Base-by-base conservation (phyloP, 2,329 filamentous ascomycete species). In the Pleoardoris graminearum region DNA sequence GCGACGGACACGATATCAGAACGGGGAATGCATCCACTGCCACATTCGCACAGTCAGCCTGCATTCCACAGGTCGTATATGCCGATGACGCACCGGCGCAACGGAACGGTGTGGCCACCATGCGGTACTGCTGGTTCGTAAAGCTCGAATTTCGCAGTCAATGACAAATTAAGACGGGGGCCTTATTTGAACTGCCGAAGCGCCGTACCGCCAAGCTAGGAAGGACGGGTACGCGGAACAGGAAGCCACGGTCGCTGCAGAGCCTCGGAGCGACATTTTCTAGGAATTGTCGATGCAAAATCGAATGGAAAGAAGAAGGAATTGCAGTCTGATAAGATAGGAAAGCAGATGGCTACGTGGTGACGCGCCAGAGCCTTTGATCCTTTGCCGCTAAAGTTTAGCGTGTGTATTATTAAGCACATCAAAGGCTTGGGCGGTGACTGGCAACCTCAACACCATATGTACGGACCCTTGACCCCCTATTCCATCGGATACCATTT, bases 51-150 rank as follows among this genome's bases (percentile, higher is more conserved):
- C n/a, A 49, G 46, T 19, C 50, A 47, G n/a, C 17, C 14, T 35
- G 46, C 47, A 46, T 49, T 44, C 6, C 17, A 39, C 19, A 23
- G 45, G 16, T 41, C 39, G 46, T 50, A 42, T 50, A 38, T 54
- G 52, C 42, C 17, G 30, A 32, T 21, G 14, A 10, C 25, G 16
- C 7, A 4, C 30, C 48, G 17, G 32, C 12, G 6, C 16, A 37
- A 27, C 10, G 48, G 38, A 22, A 36, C 27, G 22, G 29, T 19
- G 21, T 43, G 38, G 21, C 22, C 11, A 11, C 11, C 38, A 33
- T 43, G 21, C 22, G 8, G 21, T 43, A 42, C 3, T 35, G 21
- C 23, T 32, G 29, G 30, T 27, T 7, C 21, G 37, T 44, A 10
- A 7, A 36, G 37, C 16, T 32, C 16, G n/a, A 7, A 22, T 14